Percentiles rank a stretch among this genome's conserved stretches.
Conservation (phyloP, 129 eudicot genomes). For the Chrysanthemum lavandulifolium region DNA sequence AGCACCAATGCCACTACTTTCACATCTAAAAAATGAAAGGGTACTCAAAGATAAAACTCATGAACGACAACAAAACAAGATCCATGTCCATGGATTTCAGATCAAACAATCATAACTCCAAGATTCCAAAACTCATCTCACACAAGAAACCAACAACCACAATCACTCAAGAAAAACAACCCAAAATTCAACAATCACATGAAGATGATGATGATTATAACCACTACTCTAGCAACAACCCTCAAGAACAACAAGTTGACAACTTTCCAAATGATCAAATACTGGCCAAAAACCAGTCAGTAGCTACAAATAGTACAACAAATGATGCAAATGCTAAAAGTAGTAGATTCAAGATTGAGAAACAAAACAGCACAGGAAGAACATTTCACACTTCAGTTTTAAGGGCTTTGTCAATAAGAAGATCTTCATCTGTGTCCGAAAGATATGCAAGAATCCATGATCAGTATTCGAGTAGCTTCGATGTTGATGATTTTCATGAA, state of each 20-base stretch:
- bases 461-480: conserved; percentile 39
- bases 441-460: conserved; percentile 71
- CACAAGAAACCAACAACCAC: conserved; percentile 22
- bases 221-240: conserved; percentile 9
- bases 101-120: conserved; percentile 33
- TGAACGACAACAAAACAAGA: conserved; percentile 43
- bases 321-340: conserved; percentile 19
- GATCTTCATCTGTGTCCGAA: conserved; percentile 78
- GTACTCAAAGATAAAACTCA: conserved; percentile 55
- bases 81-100: conserved; percentile 53
- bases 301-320: conserved; percentile 28
- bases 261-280: conserved; percentile 13
- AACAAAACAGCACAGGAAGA: conserved; percentile 42
- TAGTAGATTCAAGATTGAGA: conserved; percentile 40
- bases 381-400: conserved; percentile 38
- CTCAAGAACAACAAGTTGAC: conserved; percentile 15
- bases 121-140: conserved; percentile 27
- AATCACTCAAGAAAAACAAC: conserved; percentile 19
- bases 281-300: conserved; percentile 39
- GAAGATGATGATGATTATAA: conserved; percentile 14
- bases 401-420: conserved; percentile 58
- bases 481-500: conserved; percentile 16
- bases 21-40: conserved; percentile 41
- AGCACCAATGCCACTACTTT: conserved; percentile 9
- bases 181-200: conserved; percentile 14